Percentiles rank a stretch among this genome's conserved stretches.
Evolutionary conservation across 1,139 yeast genomes (phyloP).

Genomic region (Pichia sp.): DNA sequence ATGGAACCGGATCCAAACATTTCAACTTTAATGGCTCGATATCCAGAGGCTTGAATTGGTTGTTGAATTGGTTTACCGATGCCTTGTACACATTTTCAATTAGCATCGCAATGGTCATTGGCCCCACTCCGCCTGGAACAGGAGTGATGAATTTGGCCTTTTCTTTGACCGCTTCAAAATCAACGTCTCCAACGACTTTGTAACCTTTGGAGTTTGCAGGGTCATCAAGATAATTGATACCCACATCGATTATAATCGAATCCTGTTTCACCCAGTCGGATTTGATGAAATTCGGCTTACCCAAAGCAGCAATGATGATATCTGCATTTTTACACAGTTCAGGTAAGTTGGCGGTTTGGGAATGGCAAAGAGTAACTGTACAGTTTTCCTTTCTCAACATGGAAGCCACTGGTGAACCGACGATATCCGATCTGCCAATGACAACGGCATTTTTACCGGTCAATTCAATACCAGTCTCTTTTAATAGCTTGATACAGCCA

Average conservation of each 20-base stretch:
- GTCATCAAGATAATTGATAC: conserved; percentile 84
- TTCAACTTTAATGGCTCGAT: conserved; percentile 22
- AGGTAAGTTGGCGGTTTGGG: conserved; percentile 59
- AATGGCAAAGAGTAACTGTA: conserved; percentile 83
- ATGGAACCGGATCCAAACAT: conserved; percentile 50
- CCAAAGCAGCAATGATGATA: conserved; percentile 87
- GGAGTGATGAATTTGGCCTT: conserved; percentile 81
- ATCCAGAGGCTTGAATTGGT: conserved; percentile 33
- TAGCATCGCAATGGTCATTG: conserved; percentile 97
- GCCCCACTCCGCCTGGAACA: conserved; percentile 99
- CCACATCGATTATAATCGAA: conserved; percentile 90
- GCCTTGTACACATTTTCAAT: conserved; percentile 80
- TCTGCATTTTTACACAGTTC: conserved; percentile 66
- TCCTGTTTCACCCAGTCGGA: conserved; percentile 87
- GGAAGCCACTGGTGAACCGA: conserved; percentile 88
- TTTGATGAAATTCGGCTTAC: conserved; percentile 71
- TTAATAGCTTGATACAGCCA: conserved; percentile 78
- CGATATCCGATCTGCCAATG: conserved; percentile 92
- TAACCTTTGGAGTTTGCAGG: conserved; percentile 71
- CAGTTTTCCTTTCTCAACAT: conserved; percentile 73
- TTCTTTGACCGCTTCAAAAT: conserved; percentile 56
- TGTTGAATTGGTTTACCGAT: conserved; percentile 50
- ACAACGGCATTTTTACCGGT: conserved; percentile 88
- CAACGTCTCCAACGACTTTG: conserved; percentile 91
- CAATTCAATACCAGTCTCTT: conserved; percentile 51